Base-by-base conservation (phyloP, 2,329 filamentous ascomycete species). In the Fusarium compactum region DNA sequence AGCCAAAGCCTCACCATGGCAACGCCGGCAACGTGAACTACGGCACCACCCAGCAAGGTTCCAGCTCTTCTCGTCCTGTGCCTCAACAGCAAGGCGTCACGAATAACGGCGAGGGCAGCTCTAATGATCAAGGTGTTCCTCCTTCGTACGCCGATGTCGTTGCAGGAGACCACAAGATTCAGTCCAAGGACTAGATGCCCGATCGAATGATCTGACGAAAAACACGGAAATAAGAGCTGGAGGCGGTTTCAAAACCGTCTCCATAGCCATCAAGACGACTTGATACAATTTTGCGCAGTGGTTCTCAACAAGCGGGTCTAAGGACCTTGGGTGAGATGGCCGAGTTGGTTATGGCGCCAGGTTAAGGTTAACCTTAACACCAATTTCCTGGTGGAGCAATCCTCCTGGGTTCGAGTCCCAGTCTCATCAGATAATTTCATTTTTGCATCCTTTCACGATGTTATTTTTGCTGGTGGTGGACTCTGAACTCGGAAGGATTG, bases 61-160 rank as follows among this genome's bases (percentile, higher is more conserved):
- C 69, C n/a, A 55, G 52, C 43, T 71, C 79, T 70, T 40, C 68
- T 57, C 61, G 55, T 67, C 30, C 74, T 71, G 74, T 74, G 29
- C 76, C 72, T 20, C 76, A 78, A 61, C 77, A 78, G 70, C 77
- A 79, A 58, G 74, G 73, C 6, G 70, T 80, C 67, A 74, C 74
- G 20, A 74, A 78, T 54, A 77, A 79, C 24, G 83, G 82, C 67
- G 81, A 83, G 76, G 80, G 85, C 9, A 74, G 78, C 47, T 77
- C 78, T 12, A 72, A 76, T 70, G 80, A 81, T 67, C 77, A 84
- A 51, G 82, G 82, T 15, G 85, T 88, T 40, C 95, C 95, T 44
- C 95, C 96, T 6, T 93, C 91, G 16, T 98, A 98, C 80, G 92
- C 92, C 18, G 93, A 98, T 81, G 95, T 94, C 50, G 91, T 98